Percentiles rank a stretch among this genome's conserved stretches.
Evolutionary conservation across 805 yeast genomes (phyloP).

Genomic region (Candida endomychidarum): DNA sequence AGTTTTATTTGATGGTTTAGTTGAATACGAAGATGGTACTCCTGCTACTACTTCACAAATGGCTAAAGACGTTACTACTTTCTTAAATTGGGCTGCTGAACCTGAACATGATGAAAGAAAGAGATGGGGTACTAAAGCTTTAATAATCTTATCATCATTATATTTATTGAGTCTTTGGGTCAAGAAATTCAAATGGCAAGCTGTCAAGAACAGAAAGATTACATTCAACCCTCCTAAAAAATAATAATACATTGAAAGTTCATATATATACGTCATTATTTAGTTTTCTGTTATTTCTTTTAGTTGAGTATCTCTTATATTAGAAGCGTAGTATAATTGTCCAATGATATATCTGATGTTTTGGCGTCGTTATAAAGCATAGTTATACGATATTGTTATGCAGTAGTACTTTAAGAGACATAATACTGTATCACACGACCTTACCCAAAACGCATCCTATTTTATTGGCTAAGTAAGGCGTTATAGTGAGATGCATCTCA

Average conservation of each 20-base stretch:
- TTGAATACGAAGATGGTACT: slow-evolving; percentile 98
- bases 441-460: too few species aligned
- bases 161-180: slow-evolving; percentile 85
- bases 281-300: not conserved
- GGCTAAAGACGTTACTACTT: slow-evolving; percentile 97
- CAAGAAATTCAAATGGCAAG: slow-evolving; percentile 98
- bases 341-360: too few species aligned
- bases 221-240: slow-evolving; percentile 90
- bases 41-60: slow-evolving; percentile 98
- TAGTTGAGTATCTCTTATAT: not conserved
- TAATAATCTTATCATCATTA: slow-evolving; percentile 73
- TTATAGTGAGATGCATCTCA: too few species aligned
- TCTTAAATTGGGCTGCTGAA: slow-evolving; percentile 97
- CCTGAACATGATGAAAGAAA: slow-evolving; percentile 99
- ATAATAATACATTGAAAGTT: slow-evolving; percentile 11
- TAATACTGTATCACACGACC: too few species aligned
- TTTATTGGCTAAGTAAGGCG: too few species aligned
- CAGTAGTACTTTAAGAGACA: too few species aligned
- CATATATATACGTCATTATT: slow-evolving; percentile 11
- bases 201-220: slow-evolving; percentile 92
- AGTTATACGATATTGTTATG: too few species aligned
- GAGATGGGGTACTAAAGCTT: slow-evolving; percentile 92
- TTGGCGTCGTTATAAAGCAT: too few species aligned
- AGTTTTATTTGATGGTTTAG: slow-evolving; percentile 94
- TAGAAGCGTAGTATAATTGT: too few species aligned